Percentiles rank a stretch among this genome's conserved stretches.
phyloP scores from a whole-genome alignment of 2,329 filamentous ascomycete species.

The Colletotrichum horii region DNA sequence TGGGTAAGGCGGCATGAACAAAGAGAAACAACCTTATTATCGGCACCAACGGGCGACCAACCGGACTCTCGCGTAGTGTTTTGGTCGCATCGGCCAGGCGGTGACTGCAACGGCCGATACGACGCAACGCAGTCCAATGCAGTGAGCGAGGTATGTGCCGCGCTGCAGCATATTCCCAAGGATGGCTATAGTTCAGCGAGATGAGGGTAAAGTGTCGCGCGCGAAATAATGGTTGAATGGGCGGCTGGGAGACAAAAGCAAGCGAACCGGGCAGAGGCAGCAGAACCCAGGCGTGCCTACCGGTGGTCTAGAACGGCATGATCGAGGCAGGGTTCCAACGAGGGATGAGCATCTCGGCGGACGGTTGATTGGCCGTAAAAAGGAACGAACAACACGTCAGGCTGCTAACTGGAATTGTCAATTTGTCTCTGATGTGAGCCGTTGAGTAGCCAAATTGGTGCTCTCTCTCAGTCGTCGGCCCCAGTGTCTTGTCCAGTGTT shows the following conservation, averaged over 20 bases:
- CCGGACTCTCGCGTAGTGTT: not conserved
- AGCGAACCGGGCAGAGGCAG: not conserved
- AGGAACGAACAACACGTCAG: slow-evolving; percentile 1
- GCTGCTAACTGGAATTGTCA: not conserved
- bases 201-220: not conserved
- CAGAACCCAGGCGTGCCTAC: not conserved
- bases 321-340: slow-evolving; percentile 1
- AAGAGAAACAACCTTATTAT: slow-evolving; percentile 1
- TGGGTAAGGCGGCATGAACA: not conserved
- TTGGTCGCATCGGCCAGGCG: not conserved
- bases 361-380: not conserved
- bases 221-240: not conserved
- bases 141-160: not conserved
- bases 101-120: slow-evolving; percentile 2
- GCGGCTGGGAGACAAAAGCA: not conserved
- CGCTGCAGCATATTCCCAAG: not conserved
- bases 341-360: not conserved
- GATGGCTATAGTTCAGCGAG: not conserved
- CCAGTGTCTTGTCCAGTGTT: not conserved
- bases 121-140: not conserved
- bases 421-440: slow-evolving; percentile 3
- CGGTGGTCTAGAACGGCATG: slow-evolving; percentile 3
- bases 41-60: not conserved
- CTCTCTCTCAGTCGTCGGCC: not conserved
- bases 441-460: not conserved